Evolutionary conservation across 2,329 filamentous ascomycete genomes (phyloP).

Genomic region (Amauroascus niger): DNA sequence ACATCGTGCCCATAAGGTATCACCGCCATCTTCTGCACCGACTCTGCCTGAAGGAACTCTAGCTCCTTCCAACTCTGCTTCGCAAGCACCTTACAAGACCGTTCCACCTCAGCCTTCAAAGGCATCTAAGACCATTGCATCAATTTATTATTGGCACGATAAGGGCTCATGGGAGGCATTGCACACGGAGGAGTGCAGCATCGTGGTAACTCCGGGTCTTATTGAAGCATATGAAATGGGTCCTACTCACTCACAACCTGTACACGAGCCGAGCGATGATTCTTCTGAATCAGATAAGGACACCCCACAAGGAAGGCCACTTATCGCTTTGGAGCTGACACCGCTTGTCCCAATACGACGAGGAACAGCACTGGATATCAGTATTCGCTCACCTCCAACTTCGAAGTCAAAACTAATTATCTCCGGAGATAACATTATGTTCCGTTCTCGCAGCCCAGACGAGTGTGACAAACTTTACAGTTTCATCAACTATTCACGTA

Average conservation of each 20-base stretch:
- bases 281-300: constrained; percentile 12
- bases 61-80: constrained; percentile 71
- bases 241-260: constrained; percentile 26
- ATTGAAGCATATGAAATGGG: constrained; percentile 54
- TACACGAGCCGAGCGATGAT: constrained; percentile 18
- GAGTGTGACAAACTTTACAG: constrained; percentile 77
- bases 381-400: constrained; percentile 78
- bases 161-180: constrained; percentile 53
- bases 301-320: constrained; percentile 33
- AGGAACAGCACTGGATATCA: constrained; percentile 86
- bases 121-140: constrained; percentile 49
- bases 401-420: constrained; percentile 56
- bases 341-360: constrained; percentile 82
- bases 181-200: constrained; percentile 52
- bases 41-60: constrained; percentile 47
- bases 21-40: constrained; percentile 29
- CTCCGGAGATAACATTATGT: constrained; percentile 72
- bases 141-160: constrained; percentile 55
- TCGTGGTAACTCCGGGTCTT: constrained; percentile 54
- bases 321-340: constrained; percentile 72
- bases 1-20: constrained; percentile 35
- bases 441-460: constrained; percentile 64
- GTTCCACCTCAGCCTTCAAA: constrained; percentile 41
- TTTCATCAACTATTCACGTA: constrained; percentile 76
- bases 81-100: constrained; percentile 58